Conservation (phyloP, 108 stramenopile species). For the Cyclotella distinguenda region DNA sequence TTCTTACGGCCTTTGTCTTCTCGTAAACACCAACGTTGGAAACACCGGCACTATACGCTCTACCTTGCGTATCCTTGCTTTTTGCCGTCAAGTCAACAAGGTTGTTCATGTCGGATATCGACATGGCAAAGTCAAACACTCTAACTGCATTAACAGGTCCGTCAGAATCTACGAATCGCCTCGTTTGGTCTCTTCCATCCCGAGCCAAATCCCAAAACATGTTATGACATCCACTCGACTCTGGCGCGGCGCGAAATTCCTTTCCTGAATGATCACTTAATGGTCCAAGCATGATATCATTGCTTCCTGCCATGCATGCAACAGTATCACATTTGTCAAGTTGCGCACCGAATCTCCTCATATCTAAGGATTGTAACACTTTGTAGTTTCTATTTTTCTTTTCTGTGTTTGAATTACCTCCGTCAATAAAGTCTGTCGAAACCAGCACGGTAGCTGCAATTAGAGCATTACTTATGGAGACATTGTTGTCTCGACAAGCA, state of each 20-base stretch:
- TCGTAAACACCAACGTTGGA: conserved; percentile 86
- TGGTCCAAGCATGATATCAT: conserved; percentile 85
- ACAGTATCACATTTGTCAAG: conserved; percentile 78
- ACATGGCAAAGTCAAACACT: conserved; percentile 87
- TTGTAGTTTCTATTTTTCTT: conserved; percentile 83
- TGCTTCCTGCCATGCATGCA: conserved; percentile 80
- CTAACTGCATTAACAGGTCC: conserved; percentile 78
- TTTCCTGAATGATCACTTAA: conserved; percentile 66
- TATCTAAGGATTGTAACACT: conserved; percentile 83
- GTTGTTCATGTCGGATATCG: conserved; percentile 79
- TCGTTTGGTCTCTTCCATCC: conserved; percentile 71
- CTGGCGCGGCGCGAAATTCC: conserved; percentile 41
- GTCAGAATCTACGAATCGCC: conserved; percentile 57
- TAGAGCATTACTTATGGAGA: conserved; percentile 77
- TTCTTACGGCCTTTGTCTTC: conserved; percentile 59
- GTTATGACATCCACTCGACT: conserved; percentile 22
- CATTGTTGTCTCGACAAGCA: conserved; percentile 67
- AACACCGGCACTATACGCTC: conserved; percentile 85
- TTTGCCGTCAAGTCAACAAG: conserved; percentile 78
- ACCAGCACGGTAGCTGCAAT: conserved; percentile 74
- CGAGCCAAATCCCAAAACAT: conserved; percentile 74
- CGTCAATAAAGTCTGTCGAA: conserved; percentile 76
- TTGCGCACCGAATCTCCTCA: conserved; percentile 74
- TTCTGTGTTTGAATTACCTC: conserved; percentile 36
- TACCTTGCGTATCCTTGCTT: conserved; percentile 76